phyloP scores from a whole-genome alignment of 495 filamentous ascomycete species.

The Paragyromitra xinjiangensis region DNA sequence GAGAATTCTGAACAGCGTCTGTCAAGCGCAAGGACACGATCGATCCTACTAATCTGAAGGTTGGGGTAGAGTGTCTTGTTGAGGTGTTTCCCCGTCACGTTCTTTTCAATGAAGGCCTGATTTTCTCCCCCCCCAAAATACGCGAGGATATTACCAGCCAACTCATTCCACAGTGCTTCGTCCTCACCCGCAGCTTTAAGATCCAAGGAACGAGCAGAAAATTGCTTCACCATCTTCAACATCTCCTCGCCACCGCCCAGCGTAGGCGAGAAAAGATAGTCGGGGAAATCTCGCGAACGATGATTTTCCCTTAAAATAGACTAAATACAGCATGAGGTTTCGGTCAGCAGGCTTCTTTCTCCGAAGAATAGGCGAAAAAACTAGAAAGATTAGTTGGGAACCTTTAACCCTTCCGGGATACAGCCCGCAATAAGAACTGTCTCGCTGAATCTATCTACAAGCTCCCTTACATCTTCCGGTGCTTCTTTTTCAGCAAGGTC shows the following conservation, averaged over 20 bases:
- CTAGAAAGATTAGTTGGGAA: not conserved
- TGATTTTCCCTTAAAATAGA: not conserved
- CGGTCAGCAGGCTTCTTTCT: not conserved
- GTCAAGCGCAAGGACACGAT: not conserved
- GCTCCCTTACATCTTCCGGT: not conserved
- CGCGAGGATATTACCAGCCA: not conserved
- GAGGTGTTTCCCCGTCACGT: not conserved
- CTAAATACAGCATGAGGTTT: not conserved
- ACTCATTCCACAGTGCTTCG: not conserved
- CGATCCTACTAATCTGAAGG: not conserved
- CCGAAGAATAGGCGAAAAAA: not conserved
- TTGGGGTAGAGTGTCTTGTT: not conserved
- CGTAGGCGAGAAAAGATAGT: not conserved
- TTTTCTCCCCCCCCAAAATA: not conserved
- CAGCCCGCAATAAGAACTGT: not conserved
- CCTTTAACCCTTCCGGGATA: conserved; percentile 4
- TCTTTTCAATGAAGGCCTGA: not conserved
- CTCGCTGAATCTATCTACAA: not conserved
- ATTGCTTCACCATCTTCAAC: not conserved
- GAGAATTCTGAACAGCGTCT: not conserved
- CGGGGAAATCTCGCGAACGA: too few species aligned
- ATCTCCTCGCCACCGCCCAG: not conserved
- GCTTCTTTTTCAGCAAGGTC: not conserved
- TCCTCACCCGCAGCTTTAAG: not conserved
- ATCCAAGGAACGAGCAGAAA: not conserved